Conservation (phyloP, 1,139 yeast genomes). For the Kodamaea arcana region DNA sequence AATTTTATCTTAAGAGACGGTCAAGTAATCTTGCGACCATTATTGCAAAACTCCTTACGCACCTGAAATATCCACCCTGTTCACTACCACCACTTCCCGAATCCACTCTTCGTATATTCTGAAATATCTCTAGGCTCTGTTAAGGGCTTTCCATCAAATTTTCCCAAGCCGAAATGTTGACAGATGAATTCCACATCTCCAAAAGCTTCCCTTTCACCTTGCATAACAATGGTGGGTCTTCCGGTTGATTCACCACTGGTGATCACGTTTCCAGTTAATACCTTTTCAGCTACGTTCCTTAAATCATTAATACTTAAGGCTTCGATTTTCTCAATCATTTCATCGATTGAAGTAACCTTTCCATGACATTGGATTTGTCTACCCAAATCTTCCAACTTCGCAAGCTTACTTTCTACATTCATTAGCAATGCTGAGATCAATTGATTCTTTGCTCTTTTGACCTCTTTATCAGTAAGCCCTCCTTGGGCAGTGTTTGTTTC, state of each 20-base stretch:
- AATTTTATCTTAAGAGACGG: too few relatives aligned
- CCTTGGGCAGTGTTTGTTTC: slow-evolving; percentile 51
- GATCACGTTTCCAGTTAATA: slow-evolving; percentile 62
- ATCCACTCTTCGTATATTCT: background rate
- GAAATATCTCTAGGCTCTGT: slow-evolving; percentile 26
- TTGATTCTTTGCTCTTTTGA: slow-evolving; percentile 87
- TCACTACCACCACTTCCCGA: slow-evolving; percentile 2
- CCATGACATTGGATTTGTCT: slow-evolving; percentile 89
- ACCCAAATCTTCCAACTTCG: slow-evolving; percentile 90
- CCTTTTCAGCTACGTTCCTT: slow-evolving; percentile 67
- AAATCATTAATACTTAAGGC: slow-evolving; percentile 63
- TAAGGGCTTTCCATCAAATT: slow-evolving; percentile 21
- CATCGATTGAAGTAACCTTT: slow-evolving; percentile 68
- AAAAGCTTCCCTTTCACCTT: slow-evolving; percentile 79
- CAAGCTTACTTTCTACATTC: slow-evolving; percentile 90
- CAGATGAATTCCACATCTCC: slow-evolving; percentile 77
- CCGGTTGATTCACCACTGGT: slow-evolving; percentile 53
- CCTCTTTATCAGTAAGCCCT: slow-evolving; percentile 67
- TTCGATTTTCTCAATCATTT: slow-evolving; percentile 80
- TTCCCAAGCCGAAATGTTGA: slow-evolving; percentile 71
- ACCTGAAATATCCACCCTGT: too few relatives aligned
- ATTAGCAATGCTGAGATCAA: slow-evolving; percentile 82
- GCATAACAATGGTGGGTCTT: slow-evolving; percentile 78
- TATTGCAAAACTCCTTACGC: too few relatives aligned
- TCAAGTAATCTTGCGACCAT: too few relatives aligned